Base-by-base conservation (phyloP, 805 yeast species). In the Candida sithepensis region DNA sequence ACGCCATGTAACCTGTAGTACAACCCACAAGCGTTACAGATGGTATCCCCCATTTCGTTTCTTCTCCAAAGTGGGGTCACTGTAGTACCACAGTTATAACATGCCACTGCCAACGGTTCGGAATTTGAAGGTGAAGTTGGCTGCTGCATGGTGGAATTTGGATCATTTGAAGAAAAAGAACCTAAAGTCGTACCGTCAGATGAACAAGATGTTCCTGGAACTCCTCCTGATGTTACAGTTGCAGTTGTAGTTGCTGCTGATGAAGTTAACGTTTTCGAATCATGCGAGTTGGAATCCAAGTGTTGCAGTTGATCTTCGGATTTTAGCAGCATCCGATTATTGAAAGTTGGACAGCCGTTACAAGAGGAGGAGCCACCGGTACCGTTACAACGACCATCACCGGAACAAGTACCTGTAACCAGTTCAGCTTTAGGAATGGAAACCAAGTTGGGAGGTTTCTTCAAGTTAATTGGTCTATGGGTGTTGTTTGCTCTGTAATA, bases 61-160 rank as follows among this genome's bases (percentile, higher is more conserved):
- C 96, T 71, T 61, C 96, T 74, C 96, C 96, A 88, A 12, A 88
- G 68, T 0, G 96, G 96, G 0, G 96, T 88, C 47, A 85, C 85
- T 1, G 94, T 88, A 12, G 94, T 85, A 2, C 82, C 83, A 67
- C 96, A 88, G 68, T 88, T 88, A 54, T 78, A 83, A 63, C 96
- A 88, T 0, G 95, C 89, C 7, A 88, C 79, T 10, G 85, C 85
- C 42, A 81, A 70, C 24, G 76, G 69, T 38, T 69, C 78, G 21
- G 41, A 19, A 20, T 16, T 42, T 16, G 34, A 16, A n/a, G 24
- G n/a, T 1, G 30, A 32, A 24, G 6, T 24, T 24, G 28, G 10
- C 9, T 24, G 28, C n/a, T n/a, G n/a, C n/a, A n/a, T n/a, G n/a
- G n/a, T n/a, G n/a, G n/a, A n/a, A n/a, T n/a, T n/a, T 18, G 36